Evolutionary conservation across 352 stramenopile species (phyloP), one percentile per base, ranked within the genome.

Genomic region (Globisporangium megalacanthum): DNA sequence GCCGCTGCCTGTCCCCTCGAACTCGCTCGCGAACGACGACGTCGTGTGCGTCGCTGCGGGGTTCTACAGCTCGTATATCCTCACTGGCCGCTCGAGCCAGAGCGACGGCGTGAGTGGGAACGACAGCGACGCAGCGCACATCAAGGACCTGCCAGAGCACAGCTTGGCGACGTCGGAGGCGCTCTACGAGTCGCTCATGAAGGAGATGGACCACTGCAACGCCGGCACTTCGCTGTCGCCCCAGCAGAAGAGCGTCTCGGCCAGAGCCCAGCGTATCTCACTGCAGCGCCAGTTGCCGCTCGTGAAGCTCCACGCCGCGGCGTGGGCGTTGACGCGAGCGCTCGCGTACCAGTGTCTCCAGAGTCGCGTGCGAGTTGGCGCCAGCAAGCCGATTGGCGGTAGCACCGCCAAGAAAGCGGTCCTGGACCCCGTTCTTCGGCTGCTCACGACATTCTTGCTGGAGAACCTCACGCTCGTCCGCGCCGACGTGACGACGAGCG

Each of bases 41-140:
- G 86, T 90, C 11, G 79, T 90, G 17, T 73, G 73, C 53, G 76
- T 95, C 33, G 83, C 86, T 1, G 86, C 86, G 31, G 86, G 83
- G 0, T 95, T 95, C 64, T 95, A 94, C 65, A 94, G 83, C 56
- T 94, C 83, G 6, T 95, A 95, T 25, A 92, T 95, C 37, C 65
- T 95, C 20, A 95, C 79, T 5, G 86, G 86, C 13, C 71, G 75
- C n/a, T 86, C 75, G 17, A 73, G 59, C 31, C 70, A 85, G 35
- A 65, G 49, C 17, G 72, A 80, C 13, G 46, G 65, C 15, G 66
- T 75, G 29, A 61, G 49, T 17, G 50, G 37, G 19, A 56, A 70
- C 13, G 79, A 88, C 49, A 29, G 25, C 25, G 63, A 75, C 36
- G 52, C 56, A 7, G 60, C 68, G 15, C 72, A 83, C 54, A 62